A percentile compares a stretch with the other conserved stretches of the same genome.
phyloP scores from a whole-genome alignment of 331 rosid species.

The Quercus tomentella region DNA sequence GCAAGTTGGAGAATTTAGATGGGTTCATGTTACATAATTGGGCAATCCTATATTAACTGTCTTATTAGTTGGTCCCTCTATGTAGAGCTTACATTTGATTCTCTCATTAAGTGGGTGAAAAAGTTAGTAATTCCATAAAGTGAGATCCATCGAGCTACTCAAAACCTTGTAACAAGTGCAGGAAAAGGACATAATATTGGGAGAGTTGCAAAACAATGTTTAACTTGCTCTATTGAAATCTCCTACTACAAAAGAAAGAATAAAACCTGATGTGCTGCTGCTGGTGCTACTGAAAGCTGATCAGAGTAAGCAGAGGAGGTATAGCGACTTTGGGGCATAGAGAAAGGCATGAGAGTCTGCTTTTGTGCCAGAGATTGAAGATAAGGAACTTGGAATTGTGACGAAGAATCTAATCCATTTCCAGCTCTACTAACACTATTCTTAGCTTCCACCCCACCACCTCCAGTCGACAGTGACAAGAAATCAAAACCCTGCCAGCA shows the following conservation, averaged over 20 bases:
- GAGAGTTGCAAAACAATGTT: neutral
- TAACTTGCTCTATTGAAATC: neutral
- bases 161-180: no score
- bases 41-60: neutral
- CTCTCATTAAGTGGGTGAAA: neutral
- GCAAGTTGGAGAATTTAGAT: neutral
- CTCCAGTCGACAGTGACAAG: constrained; percentile 54
- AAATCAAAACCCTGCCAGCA: constrained; percentile 57
- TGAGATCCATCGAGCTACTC: no score
- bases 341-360: constrained; percentile 34
- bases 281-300: constrained; percentile 25
- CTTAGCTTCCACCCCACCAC: constrained; percentile 35
- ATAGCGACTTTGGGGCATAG: constrained; percentile 37
- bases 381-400: constrained; percentile 53
- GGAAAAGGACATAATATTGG: neutral
- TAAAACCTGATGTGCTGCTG: constrained; percentile 53
- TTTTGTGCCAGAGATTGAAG: constrained; percentile 43
- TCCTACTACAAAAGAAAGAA: neutral
- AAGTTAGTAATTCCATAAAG: neutral
- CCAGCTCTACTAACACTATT: constrained; percentile 24
- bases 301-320: constrained; percentile 40
- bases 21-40: neutral
- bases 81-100: neutral
- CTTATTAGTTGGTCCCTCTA: neutral
- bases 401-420: constrained; percentile 34